Evolutionary conservation across 2,329 filamentous ascomycete species (phyloP), one percentile per base, ranked within the genome.

Genomic region (Scedosporium apiospermum): DNA sequence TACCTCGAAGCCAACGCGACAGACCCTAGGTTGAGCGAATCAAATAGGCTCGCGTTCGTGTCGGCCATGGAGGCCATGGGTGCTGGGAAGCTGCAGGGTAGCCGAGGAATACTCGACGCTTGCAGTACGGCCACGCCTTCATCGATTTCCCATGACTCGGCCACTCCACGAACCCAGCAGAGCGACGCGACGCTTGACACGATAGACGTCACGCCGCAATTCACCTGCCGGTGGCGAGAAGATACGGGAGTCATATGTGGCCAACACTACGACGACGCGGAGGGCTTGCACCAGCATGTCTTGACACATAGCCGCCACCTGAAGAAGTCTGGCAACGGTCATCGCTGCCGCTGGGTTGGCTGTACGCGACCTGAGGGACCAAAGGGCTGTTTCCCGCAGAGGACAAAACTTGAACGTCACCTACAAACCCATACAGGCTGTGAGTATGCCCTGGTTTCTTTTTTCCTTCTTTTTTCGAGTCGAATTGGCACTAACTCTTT

Each of bases 361-460:
- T 88, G 86, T 70, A 23, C 60, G n/a, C 60, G 60, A 30, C 46
- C 60, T 14, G 60, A 55, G 3, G 60, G 60, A 18, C 27, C 46
- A 9, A 61, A 79, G 42, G 76, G 76, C 4, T 78, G 80, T 16
- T 87, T 87, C 65, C 77, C 77, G 2, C 83, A 86, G 67, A 78
- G 82, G 67, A 85, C 83, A 69, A 88, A 88, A 69, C 76, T 88
- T 18, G 84, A 87, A 66, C 77, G 86, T 55, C 86, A 88, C 68
- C 79, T 88, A 71, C 84, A 87, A 66, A 84, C 82, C 2, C 86
- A 88, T 69, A 88, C 85, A 16, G 83, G 83, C 60, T 83, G 83
- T 86, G 74, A 76, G 83, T 76, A 57, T 18, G 38, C 3, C 4
- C 34, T 55, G 5, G 23, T 30, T 16, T 49, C 12, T 16, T n/a